Evolutionary conservation across 257 asterid genomes (phyloP), one percentile per base, ranked within the genome.

Genomic region (Solanum infundibuliforme): DNA sequence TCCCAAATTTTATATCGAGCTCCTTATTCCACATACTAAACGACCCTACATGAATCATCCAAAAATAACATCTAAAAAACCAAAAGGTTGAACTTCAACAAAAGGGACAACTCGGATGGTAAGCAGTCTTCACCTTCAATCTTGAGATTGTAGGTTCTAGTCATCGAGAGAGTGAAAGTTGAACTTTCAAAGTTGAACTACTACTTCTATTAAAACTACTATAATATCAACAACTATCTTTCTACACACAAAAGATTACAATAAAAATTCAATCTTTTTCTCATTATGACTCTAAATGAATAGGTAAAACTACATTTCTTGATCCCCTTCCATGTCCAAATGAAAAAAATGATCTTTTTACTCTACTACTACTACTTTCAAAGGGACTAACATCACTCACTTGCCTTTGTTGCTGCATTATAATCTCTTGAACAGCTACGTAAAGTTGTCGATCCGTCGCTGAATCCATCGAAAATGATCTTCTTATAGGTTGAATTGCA

Each of bases 401-500:
- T 14, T 87, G 89, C 8, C 86, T 89, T 2, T 91, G 91, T 9
- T 89, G 89, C 48, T 91, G 90, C 6, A 91, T 89, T 12, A 94
- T 89, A 14, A 94, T 93, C 60, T 94, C 93, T 88, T 93, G 95
- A 66, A 97, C 95, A 43, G 98, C 97, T 39, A 92, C 81, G 87
- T 91, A 90, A 74, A 95, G 93, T 87, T 91, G 95, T 9, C 88
- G 91, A 87, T 95, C 98, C 43, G 92, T 91, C 0, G 98, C 98
- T 12, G 99, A 95, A 89, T 94, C 97, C 98, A 97, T 95, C 2
- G 99, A 97, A 58, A 97, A 94, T 6, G 99, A 97, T 87, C 99
- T 91, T n/a, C 98, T 93, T 34, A 95, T 91, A 6, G 96, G 95
- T 55, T 95, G 95, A 55, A 95, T 89, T 12, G 43, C 43, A 8